These are phyloP conservation scores for Xylaria palmicola DNA, from an alignment of 495 filamentous ascomycete genomes.

Conservation along the genomic window DNA sequence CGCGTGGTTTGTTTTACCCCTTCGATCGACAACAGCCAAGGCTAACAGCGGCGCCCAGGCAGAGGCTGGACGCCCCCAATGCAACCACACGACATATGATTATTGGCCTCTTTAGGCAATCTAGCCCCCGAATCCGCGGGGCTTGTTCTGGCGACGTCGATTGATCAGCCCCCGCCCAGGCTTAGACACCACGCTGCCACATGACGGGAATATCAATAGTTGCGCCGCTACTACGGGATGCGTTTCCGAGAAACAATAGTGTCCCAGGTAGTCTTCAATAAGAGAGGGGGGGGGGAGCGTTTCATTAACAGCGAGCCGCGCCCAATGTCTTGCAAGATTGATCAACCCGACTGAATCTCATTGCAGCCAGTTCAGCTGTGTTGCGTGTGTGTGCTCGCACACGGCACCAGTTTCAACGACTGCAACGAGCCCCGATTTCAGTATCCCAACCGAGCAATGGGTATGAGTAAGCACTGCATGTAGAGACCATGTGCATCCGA, in stretches of 20 bases:
- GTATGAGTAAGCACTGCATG: not conserved
- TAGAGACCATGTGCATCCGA: not conserved
- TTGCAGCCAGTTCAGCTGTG: not conserved
- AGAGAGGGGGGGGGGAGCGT: not conserved
- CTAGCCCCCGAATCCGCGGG: not conserved
- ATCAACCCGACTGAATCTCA: not conserved
- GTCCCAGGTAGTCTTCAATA: not conserved
- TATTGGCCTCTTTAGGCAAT: conserved; percentile 1
- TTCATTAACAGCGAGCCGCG: not conserved
- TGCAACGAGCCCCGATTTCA: not conserved
- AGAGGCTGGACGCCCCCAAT: conserved; percentile 1
- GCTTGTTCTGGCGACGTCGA: not conserved
- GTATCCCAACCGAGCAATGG: too few relatives aligned
- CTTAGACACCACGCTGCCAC: conserved; percentile 4
- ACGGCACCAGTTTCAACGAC: not conserved
- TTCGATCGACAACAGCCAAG: conserved; percentile 1
- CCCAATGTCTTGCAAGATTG: not conserved
- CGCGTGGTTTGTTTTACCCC: not conserved
- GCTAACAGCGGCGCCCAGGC: not conserved
- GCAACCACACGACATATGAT: not conserved
- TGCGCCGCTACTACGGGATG: not conserved
- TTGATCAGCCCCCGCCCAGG: conserved; percentile 8
- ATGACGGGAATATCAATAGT: not conserved
- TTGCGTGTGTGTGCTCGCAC: too few relatives aligned
- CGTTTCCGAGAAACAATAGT: not conserved